phyloP scores from a whole-genome alignment of 2,329 filamentous ascomycete genomes.

The Colletotrichum shisoi region DNA sequence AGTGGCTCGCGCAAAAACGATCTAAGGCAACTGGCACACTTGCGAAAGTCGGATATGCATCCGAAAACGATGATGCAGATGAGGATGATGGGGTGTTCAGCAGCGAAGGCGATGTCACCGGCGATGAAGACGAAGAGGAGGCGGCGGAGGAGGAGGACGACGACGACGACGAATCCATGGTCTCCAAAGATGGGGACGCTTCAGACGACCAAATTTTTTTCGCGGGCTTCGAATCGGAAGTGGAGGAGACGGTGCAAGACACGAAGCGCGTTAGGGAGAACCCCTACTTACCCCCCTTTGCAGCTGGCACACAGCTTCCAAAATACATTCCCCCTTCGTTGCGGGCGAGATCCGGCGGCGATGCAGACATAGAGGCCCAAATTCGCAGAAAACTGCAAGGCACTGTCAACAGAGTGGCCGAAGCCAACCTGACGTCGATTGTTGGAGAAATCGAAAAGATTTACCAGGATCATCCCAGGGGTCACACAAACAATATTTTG shows the following conservation, averaged over 20 bases:
- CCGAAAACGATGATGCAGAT: conserved; percentile 42
- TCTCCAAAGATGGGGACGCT: conserved; percentile 47
- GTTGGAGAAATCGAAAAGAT: conserved; percentile 81
- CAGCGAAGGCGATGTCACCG: conserved; percentile 40
- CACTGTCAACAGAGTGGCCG: conserved; percentile 89
- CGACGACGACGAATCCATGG: conserved; percentile 40
- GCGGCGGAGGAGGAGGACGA: conserved; percentile 44
- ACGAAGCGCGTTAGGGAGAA: conserved; percentile 73
- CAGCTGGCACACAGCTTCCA: conserved; percentile 52
- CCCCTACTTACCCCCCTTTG: conserved; percentile 80
- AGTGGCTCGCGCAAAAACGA: conserved; percentile 68
- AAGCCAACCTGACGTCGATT: conserved; percentile 87
- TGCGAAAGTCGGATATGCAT: neutral
- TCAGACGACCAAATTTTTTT: conserved; percentile 49
- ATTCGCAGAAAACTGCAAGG: conserved; percentile 85
- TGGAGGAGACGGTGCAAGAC: conserved; percentile 46
- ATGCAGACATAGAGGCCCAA: conserved; percentile 71
- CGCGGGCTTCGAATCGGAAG: conserved; percentile 51
- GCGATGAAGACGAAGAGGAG: neutral
- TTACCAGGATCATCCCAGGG: conserved; percentile 84
- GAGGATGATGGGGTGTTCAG: conserved; percentile 42
- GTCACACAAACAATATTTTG: conserved; percentile 83
- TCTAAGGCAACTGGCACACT: conserved; percentile 52
- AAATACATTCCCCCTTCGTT: conserved; percentile 94
- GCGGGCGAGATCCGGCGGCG: conserved; percentile 68